phyloP scores from a whole-genome alignment of 352 stramenopile genomes.

The Phytophthora lateralis region DNA sequence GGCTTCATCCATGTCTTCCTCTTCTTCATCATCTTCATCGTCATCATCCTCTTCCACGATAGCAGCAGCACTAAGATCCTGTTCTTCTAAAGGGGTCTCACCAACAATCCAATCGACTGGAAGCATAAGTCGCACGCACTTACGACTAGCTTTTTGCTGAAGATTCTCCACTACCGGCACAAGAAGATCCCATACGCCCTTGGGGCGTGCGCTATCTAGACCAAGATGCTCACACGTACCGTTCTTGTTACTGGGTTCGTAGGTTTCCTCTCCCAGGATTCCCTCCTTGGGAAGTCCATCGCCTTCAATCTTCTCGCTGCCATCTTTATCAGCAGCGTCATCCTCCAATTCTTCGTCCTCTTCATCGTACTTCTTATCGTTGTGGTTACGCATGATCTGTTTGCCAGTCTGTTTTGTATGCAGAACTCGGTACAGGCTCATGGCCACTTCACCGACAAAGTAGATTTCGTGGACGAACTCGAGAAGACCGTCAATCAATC shows the following conservation, averaged over 20 bases:
- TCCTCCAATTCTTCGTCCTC: slow-evolving; percentile 19
- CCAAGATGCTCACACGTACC: background rate
- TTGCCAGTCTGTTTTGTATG: slow-evolving; percentile 27
- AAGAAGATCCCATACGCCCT: slow-evolving; percentile 40
- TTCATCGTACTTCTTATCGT: slow-evolving; percentile 1
- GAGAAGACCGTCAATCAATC: slow-evolving; percentile 67
- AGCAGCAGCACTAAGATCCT: slow-evolving; percentile 23
- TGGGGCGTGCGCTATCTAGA: background rate
- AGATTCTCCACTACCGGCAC: slow-evolving; percentile 55
- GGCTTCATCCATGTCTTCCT: slow-evolving; percentile 43
- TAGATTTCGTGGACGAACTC: slow-evolving; percentile 64
- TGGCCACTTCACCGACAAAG: slow-evolving; percentile 68
- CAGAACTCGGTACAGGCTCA: slow-evolving; percentile 59
- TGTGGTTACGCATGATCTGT: background rate
- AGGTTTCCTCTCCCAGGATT: slow-evolving; percentile 5
- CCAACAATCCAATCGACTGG: slow-evolving; percentile 71
- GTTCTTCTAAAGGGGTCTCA: slow-evolving; percentile 51
- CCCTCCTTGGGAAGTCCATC: slow-evolving; percentile 1
- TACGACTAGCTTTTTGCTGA: slow-evolving; percentile 68
- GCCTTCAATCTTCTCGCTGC: background rate
- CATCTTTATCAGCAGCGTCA: background rate
- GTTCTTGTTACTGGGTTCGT: background rate
- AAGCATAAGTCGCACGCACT: slow-evolving; percentile 58
- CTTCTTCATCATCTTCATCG: slow-evolving; percentile 46
- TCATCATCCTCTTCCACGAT: slow-evolving; percentile 45